These are phyloP conservation scores for Epichloe elymi DNA, from an alignment of 2,329 filamentous ascomycete species.

Conservation along the genomic window DNA sequence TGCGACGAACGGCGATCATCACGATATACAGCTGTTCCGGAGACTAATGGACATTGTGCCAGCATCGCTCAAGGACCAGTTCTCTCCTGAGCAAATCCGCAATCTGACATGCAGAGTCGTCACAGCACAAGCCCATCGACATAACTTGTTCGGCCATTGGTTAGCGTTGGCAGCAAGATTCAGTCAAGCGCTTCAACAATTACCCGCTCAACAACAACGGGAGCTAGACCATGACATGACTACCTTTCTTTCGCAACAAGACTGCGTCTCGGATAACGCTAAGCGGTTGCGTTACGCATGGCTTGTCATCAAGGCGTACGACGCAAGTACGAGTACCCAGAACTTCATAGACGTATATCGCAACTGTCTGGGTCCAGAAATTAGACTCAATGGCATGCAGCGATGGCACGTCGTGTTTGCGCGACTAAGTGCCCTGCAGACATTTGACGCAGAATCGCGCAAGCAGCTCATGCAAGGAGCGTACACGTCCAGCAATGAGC, in stretches of 20 bases:
- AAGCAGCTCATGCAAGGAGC: constrained; percentile 5
- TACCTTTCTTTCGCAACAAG: constrained; percentile 6
- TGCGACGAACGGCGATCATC: constrained; percentile 2
- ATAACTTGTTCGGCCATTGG: constrained; percentile 9
- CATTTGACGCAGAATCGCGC: constrained; percentile 1
- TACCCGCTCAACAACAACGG: constrained; percentile 5
- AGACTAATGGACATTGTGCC: constrained; percentile 10
- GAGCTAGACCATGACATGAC: constrained; percentile 6
- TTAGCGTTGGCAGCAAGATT: constrained; percentile 8
- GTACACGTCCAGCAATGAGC: constrained; percentile 7
- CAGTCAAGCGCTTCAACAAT: constrained; percentile 6
- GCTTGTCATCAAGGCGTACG: constrained; percentile 11
- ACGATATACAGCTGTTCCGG: constrained; percentile 10
- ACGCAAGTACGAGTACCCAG: constrained; percentile 5
- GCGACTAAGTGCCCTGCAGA: constrained; percentile 5
- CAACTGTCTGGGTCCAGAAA: not conserved
- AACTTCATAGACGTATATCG: constrained; percentile 7
- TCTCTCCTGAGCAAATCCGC: constrained; percentile 7
- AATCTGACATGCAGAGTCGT: constrained; percentile 8
- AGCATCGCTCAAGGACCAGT: constrained; percentile 4
- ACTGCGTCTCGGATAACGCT: constrained; percentile 1
- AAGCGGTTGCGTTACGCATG: constrained; percentile 11
- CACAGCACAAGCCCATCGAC: constrained; percentile 9
- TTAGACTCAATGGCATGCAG: constrained; percentile 7
- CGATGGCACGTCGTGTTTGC: constrained; percentile 12